Percentiles rank a stretch among this genome's conserved stretches.
Conservation (phyloP, 192 early-diverging fungal genomes). For the Coemansia asiatica region DNA sequence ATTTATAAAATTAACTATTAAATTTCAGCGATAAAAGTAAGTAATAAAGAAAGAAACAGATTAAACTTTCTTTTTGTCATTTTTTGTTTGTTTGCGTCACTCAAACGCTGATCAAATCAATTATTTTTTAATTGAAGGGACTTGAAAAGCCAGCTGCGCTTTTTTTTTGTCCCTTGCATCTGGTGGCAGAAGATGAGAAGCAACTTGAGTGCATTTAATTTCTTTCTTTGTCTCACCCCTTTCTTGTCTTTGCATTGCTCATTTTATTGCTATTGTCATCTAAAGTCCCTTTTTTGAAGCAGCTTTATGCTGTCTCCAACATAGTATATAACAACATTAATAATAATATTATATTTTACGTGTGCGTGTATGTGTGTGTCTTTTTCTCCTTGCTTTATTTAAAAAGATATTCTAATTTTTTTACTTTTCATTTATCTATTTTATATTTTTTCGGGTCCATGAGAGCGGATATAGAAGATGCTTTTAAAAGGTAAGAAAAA, state of each 20-base stretch:
- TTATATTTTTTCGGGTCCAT: slow-evolving; percentile 4
- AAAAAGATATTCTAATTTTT: too few relatives aligned
- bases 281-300: too few relatives aligned
- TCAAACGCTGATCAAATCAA: too few relatives aligned
- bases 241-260: neutral
- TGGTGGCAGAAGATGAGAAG: neutral
- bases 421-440: slow-evolving; percentile 5
- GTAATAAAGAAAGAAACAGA: too few relatives aligned
- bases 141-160: neutral
- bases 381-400: neutral
- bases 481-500: slow-evolving; percentile 18
- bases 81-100: neutral
- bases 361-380: neutral
- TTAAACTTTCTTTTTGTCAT: too few relatives aligned
- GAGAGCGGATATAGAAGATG: slow-evolving; percentile 8
- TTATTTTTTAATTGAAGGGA: too few relatives aligned
- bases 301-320: too few relatives aligned
- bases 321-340: too few relatives aligned
- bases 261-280: too few relatives aligned
- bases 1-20: too few relatives aligned
- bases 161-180: neutral
- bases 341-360: neutral
- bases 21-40: too few relatives aligned
- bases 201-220: neutral
- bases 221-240: slow-evolving; percentile 3